These are phyloP conservation scores for Colletotrichum filicis DNA, from an alignment of 2,329 filamentous ascomycete species.

Conservation along the genomic window DNA sequence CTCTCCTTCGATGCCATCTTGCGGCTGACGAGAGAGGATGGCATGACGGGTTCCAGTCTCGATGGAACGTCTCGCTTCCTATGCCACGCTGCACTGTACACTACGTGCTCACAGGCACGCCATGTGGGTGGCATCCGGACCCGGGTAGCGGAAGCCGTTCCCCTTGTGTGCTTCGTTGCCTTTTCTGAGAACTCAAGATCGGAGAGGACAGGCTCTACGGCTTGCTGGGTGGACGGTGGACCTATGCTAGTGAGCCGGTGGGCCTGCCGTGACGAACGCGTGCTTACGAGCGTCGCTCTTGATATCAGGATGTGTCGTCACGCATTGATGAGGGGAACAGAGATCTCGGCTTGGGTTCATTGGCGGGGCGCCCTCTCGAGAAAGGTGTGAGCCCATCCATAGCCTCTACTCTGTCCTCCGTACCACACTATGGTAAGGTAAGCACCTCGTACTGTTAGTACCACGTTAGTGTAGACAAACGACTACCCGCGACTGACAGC, in stretches of 20 bases:
- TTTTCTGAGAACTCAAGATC: conserved; percentile 1
- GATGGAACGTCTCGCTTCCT: background rate
- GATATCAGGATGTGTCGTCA: conserved; percentile 13
- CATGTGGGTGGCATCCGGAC: conserved; percentile 23
- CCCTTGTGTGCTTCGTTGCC: conserved; percentile 8
- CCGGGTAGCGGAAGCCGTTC: conserved; percentile 23
- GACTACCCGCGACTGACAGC: background rate
- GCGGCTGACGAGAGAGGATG: conserved; percentile 20
- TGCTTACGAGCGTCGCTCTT: background rate
- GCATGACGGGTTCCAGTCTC: conserved; percentile 8
- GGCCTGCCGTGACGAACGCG: conserved; percentile 3
- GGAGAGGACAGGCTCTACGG: conserved; percentile 4
- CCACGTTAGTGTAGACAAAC: background rate
- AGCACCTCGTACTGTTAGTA: background rate
- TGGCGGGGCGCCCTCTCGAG: background rate
- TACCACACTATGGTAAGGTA: background rate
- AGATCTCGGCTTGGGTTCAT: background rate
- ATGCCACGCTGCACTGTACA: conserved; percentile 1
- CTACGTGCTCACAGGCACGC: conserved; percentile 23
- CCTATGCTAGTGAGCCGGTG: conserved; percentile 20
- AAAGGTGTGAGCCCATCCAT: conserved; percentile 9
- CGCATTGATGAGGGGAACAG: conserved; percentile 11
- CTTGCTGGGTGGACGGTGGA: conserved; percentile 13
- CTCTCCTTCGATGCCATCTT: background rate
- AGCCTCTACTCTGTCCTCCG: background rate